Base-by-base conservation (phyloP, 305 asterid genomes). In the Nicotiana rustica region DNA sequence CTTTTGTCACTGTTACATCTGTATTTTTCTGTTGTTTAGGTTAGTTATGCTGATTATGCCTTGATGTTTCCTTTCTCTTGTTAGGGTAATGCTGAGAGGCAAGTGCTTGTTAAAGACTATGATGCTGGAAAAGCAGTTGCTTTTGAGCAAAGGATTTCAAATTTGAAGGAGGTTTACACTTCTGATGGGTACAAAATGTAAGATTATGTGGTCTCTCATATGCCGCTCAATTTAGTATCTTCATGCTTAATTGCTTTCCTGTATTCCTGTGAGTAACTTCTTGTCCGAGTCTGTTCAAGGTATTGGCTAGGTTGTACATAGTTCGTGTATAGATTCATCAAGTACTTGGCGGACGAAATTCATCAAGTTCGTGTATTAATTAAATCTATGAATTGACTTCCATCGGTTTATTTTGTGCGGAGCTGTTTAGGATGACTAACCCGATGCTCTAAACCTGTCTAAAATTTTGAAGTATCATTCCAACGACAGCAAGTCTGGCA, bases 181-280 rank as follows among this genome's bases (percentile, higher is more conserved):
- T 83, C 93, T 17, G 99, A 96, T 86, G 99, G 99, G 82, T 88
- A 78, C 84, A 94, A 86, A 90, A 93, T 96, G 99, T 96, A 92
- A 88, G 95, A 60, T 21, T 47, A 29, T 67, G 66, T 19, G 17
- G 44, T 75, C 15, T 69, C 57, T 75, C 47, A 29, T 25, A 14
- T 29, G 65, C 29, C 29, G 3, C 49, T 55, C 33, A 56, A 55
- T 59, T 76, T 17, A 0, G 29, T 21, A 71, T 75, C 44, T 25
- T 21, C 44, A 29, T 29, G 10, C 49, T 17, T 4, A 12, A 41
- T 52, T 15, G 10, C 31, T 52, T 75, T 75, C 29, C 19, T 75
- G 47, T 52, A 15, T 14, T 17, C 47, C 66, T 17, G 4, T 76
- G 80, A 55, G 80, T 31, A 56, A 4, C 66, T 55, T 18, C 31